These are phyloP conservation scores for Monosporascus sp. DNA, from an alignment of 2,329 filamentous ascomycete genomes.

Conservation along the genomic window DNA sequence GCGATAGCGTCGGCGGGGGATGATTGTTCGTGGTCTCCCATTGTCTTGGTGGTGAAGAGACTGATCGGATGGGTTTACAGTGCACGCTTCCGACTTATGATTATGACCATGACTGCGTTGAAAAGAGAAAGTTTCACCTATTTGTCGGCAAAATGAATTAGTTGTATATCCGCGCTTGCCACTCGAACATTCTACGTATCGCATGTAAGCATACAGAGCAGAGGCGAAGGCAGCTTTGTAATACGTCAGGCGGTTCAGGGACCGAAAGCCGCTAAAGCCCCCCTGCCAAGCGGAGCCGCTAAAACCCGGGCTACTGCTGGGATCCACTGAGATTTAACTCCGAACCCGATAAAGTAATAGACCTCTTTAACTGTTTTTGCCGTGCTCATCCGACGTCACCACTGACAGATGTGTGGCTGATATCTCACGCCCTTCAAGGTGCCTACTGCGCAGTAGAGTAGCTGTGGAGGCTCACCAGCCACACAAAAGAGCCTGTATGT, in stretches of 20 bases:
- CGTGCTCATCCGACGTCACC: too few relatives aligned
- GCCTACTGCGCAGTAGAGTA: too few relatives aligned
- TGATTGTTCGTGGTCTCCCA: conserved; percentile 10
- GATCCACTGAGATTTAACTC: neutral
- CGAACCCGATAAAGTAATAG: neutral
- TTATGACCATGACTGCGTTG: too few relatives aligned
- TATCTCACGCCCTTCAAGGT: too few relatives aligned
- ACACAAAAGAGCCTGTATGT: conserved; percentile 3
- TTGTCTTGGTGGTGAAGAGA: conserved; percentile 1
- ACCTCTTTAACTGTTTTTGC: neutral
- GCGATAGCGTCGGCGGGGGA: conserved; percentile 26
- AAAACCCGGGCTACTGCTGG: too few relatives aligned
- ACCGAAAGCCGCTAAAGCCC: neutral
- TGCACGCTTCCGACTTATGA: too few relatives aligned
- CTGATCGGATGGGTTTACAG: neutral
- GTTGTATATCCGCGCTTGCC: neutral
- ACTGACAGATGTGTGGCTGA: too few relatives aligned
- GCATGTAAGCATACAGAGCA: too few relatives aligned
- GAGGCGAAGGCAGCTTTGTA: conserved; percentile 28
- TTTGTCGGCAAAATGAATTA: neutral
- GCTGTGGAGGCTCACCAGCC: conserved; percentile 5
- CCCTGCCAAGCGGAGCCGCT: neutral
- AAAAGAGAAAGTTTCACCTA: too few relatives aligned
- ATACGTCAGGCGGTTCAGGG: conserved; percentile 25
- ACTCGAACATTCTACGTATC: neutral